Base-by-base conservation (phyloP, 1,139 yeast species). In the Candida sp. region DNA sequence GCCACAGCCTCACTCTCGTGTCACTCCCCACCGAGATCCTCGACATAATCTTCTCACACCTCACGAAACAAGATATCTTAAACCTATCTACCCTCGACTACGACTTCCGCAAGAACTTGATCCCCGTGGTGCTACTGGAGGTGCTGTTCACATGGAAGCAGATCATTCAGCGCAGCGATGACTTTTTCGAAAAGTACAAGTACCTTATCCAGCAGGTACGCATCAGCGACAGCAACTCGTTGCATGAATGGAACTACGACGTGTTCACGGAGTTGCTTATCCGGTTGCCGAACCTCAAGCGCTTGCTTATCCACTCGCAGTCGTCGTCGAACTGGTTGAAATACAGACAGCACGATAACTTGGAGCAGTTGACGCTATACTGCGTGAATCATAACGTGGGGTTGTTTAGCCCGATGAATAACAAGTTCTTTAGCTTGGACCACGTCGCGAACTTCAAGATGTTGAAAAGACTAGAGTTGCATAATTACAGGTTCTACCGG, bases 261-360 rank as follows among this genome's bases (percentile, higher is more conserved):
- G 51, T 72, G 12, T 67, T 75, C 42, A 58, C 60, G 11, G 54
- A 48, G 41, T 54, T 65, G 11, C 54, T 69, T 3, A 54, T 49
- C 2, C 34, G 51, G 26, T 59, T 72, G 25, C 72, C 72, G 0
- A 34, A 57, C 3, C 58, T 75, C 17, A 49, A 50, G 7, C 59
- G 53, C 27, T 57, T 75, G 5, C 53, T 59, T 4, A 61, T 77
- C 25, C 73, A 73, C 52, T 63, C 78, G 2, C 64, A 62, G 44
- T 74, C 68, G 49, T 72, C 77, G 35, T 70, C 80, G 2, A 68
- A 72, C 51, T 77, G 81, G 81, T 60, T 77, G 31, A 75, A 75
- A 53, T 75, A 75, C 59, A 54, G 78, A 47, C 31, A 49, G 2
- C 60, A 65, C 48, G 41, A 50, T 9, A 54, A 53, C 17, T 49